Evolutionary conservation across 331 rosid genomes (phyloP), one percentile per base, ranked within the genome.

Genomic region (Pyracantha coccinea): DNA sequence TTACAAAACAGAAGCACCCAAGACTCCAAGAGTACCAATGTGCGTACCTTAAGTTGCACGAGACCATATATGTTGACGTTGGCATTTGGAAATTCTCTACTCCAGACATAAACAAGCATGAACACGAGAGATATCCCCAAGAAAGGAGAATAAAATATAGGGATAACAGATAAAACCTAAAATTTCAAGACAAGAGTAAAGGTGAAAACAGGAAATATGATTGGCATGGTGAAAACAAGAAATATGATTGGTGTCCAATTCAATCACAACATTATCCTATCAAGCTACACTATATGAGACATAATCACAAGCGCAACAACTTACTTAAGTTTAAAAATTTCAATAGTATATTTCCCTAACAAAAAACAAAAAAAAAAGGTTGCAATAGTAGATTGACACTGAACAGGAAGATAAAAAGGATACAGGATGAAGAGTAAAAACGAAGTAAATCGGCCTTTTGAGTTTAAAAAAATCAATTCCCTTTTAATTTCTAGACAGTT

Each of bases 1-100:
- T 77, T 62, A 23, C 19, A 75, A 50, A 74, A 73, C 53, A 21
- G 57, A 50, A 60, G 57, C 45, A n/a, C 71, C 69, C 19, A n/a
- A n/a, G n/a, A n/a, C n/a, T n/a, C n/a, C n/a, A n/a, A n/a, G n/a
- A n/a, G n/a, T n/a, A 41, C 5, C 27, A 61, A 47, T 35, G 1
- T 33, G 4, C 71, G 16, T 82, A 92, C 99, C 97, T 95, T 92
- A 14, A 95, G 86, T 32, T 89, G 53, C 76, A 95, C 97, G 45
- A 95, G 99, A 76, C 99, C 99, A 79, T 95, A 95, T 50, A 95
- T 65, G 82, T 80, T 95, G 88, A 95, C 84, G 76, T 76, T 89
- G 44, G 97, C 97, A 73, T 78, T 95, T 41, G 97, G 99, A 80
- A 87, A 95, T 82, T 95, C 97, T 88, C 99, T 89, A 84, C 99